phyloP scores from a whole-genome alignment of 2,329 filamentous ascomycete species.

The Nannizzia gypsea region DNA sequence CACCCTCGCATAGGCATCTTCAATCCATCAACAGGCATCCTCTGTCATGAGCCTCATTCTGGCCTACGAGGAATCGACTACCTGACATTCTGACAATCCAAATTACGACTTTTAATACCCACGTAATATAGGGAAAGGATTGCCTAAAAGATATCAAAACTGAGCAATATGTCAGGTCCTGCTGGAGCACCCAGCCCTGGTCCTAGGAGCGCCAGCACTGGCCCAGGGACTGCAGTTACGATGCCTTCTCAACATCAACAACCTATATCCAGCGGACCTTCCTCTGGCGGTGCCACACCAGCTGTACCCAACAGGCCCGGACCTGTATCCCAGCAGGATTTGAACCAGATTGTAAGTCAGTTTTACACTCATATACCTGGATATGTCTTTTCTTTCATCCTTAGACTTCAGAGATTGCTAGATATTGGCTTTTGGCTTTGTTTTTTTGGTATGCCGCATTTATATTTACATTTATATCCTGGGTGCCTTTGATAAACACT shows the following conservation, averaged over 20 bases:
- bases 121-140: too few relatives aligned
- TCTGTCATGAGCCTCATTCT: neutral
- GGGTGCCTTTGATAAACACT: too few relatives aligned
- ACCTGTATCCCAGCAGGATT: conserved; percentile 67
- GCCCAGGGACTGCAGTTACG: conserved; percentile 33
- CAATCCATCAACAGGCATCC: neutral
- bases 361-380: neutral
- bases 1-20: neutral
- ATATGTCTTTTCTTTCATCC: neutral
- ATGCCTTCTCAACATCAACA: conserved; percentile 41
- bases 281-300: conserved; percentile 34
- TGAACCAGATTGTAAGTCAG: conserved; percentile 87
- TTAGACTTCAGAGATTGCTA: too few relatives aligned
- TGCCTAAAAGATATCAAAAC: neutral
- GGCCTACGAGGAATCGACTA: neutral
- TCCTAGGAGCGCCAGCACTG: conserved; percentile 37
- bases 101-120: too few relatives aligned
- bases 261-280: conserved; percentile 34
- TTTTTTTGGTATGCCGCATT: too few relatives aligned
- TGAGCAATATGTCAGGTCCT: conserved; percentile 32
- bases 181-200: conserved; percentile 38
- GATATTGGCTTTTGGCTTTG: neutral
- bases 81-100: neutral
- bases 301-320: conserved; percentile 22
- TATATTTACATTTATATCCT: too few relatives aligned